Evolutionary conservation across 148 eudicot species (phyloP), one percentile per base, ranked within the genome.

Genomic region (Salicornia ramosissima): DNA sequence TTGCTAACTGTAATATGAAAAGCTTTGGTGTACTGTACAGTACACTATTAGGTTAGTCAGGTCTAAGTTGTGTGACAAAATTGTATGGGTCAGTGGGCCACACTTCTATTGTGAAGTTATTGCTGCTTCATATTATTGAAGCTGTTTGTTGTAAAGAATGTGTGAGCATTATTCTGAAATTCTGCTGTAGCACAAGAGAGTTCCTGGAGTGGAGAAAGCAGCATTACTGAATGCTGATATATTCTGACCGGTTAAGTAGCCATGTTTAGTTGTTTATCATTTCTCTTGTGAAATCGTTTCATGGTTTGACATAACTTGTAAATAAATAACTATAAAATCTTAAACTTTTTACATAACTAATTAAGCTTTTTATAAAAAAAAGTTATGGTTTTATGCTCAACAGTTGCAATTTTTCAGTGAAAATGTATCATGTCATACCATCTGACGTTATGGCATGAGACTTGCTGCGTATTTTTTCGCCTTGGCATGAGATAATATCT

Each of bases 401-500:
- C n/a, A n/a, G n/a, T n/a, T n/a, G n/a, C n/a, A n/a, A n/a, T n/a
- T n/a, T n/a, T n/a, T n/a, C n/a, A n/a, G n/a, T n/a, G n/a, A n/a
- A n/a, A n/a, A n/a, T n/a, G n/a, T n/a, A n/a, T n/a, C n/a, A n/a
- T n/a, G n/a, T n/a, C n/a, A n/a, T n/a, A n/a, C n/a, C n/a, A n/a
- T n/a, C n/a, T n/a, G n/a, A n/a, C n/a, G n/a, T n/a, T n/a, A n/a
- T n/a, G n/a, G n/a, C n/a, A n/a, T n/a, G n/a, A n/a, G n/a, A n/a
- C n/a, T n/a, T n/a, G n/a, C n/a, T n/a, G n/a, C n/a, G 47, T 11
- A 22, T 45, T 24, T 36, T 29, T 13, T 45, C 30, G 15, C 29
- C 21, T 70, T 18, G 43, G 54, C 26, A 50, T 72, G 8, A 72
- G 68, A 21, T 63, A 42, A 52, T 10, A 28, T 26, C 21, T 18